Conservation (phyloP, 1,139 yeast species). For the Yamadazyma conglobata region DNA sequence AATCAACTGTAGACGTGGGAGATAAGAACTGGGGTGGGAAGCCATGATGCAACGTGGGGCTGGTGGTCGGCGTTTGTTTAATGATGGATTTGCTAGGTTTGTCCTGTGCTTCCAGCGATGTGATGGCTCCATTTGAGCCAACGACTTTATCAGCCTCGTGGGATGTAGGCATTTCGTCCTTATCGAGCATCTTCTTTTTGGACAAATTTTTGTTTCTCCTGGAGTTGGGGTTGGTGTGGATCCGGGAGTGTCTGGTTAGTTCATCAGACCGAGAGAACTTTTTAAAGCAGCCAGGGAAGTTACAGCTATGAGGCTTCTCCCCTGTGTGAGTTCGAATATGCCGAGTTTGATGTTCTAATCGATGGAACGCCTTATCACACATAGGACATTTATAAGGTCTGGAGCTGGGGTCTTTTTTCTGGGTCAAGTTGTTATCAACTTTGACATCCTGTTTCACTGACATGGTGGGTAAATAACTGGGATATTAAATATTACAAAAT, state of each 20-base stretch:
- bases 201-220: conserved; percentile 49
- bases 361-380: conserved; percentile 88
- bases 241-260: conserved; percentile 82
- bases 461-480: conserved; percentile 4
- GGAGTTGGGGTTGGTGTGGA: conserved; percentile 76
- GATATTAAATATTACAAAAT: too few relatives aligned
- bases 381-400: conserved; percentile 89
- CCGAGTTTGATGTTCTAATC: conserved; percentile 91
- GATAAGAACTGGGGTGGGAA: conserved; percentile 1
- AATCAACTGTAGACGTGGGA: conserved; percentile 2
- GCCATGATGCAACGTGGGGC: conserved; percentile 1
- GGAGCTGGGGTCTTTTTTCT: conserved; percentile 24
- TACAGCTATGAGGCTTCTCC: conserved; percentile 88
- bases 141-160: too few relatives aligned
- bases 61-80: conserved; percentile 1
- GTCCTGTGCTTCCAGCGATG: too few relatives aligned
- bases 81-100: conserved; percentile 1
- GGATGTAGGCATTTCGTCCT: too few relatives aligned
- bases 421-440: not conserved
- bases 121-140: too few relatives aligned
- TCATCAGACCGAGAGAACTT: conserved; percentile 87
- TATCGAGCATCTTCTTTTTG: conserved; percentile 10
- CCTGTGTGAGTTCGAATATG: conserved; percentile 96
- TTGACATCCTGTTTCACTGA: conserved; percentile 4
- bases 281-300: conserved; percentile 83